Base-by-base conservation (phyloP, 2,329 filamentous ascomycete species). In the Penicillium janthinellum region DNA sequence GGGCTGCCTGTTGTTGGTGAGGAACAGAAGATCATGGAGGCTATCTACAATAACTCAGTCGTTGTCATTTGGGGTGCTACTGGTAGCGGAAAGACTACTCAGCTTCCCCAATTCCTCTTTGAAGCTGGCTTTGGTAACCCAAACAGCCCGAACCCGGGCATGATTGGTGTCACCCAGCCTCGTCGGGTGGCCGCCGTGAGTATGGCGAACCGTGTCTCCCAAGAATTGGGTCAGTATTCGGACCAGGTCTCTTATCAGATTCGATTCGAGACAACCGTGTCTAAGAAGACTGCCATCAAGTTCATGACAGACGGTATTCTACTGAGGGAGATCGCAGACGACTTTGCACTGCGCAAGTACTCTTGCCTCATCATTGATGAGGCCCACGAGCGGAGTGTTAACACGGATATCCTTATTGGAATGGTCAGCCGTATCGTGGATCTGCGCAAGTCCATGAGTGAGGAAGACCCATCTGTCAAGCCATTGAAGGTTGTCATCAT, bases 221-320 rank as follows among this genome's bases (percentile, higher is more conserved):
- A 93, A 63, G 95, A 99, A 73, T 77, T 99, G 44, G 92, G 92
- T 1, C 83, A 90, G 49, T 86, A 89, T 68, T 88, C 87, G n/a
- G 82, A 88, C 28, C 85, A 85, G 50, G 93, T 99, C 6, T 91
- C 91, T 4, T 96, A 98, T 74, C 95, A 93, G 74, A 97, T 99
- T 68, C 90, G 96, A 25, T 99, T 98, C 66, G 95, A 99, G 72
- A 92, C 90, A 52, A 94, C 88, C 0, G 88, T 90, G 1, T 86
- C 88, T 51, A 82, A 87, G 31, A 89, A 92, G 54, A 99, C 95
- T 0, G 90, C 91, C 5, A 86, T 99, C 74, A 99, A 99, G 75
- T 99, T 98, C 78, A 97, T 99, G 93, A 99, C 95, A 0, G 95
- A 99, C 75, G 95, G 95, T 83, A 92, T 99, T 31, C 81, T 99